phyloP scores from a whole-genome alignment of 2,329 filamentous ascomycete genomes.

The Hypocrella siamensis region DNA sequence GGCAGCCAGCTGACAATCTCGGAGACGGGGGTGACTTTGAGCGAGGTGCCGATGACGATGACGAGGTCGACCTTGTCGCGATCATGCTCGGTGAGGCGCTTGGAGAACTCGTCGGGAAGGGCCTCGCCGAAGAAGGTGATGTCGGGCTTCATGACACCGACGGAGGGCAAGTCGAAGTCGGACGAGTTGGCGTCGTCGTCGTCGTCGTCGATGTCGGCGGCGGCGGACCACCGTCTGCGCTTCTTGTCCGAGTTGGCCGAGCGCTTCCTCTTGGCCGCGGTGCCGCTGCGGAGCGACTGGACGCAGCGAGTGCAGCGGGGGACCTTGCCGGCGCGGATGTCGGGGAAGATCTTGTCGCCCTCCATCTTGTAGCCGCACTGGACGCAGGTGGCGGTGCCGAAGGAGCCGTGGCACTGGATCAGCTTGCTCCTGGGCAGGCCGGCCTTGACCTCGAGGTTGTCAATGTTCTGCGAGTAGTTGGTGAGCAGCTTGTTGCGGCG shows the following conservation, averaged over 20 bases:
- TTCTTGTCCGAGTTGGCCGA: conserved; percentile 18
- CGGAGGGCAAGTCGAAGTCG: conserved; percentile 40
- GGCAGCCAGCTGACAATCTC: conserved; percentile 76
- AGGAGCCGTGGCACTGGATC: conserved; percentile 92
- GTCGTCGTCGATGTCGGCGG: conserved; percentile 22
- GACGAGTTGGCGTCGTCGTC: conserved; percentile 31
- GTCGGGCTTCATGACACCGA: conserved; percentile 87
- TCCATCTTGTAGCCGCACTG: conserved; percentile 60
- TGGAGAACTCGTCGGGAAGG: conserved; percentile 69
- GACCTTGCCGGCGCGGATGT: conserved; percentile 61
- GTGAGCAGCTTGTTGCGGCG: conserved; percentile 79
- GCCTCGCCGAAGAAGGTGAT: conserved; percentile 96
- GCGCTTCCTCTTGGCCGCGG: conserved; percentile 22
- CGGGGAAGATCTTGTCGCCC: conserved; percentile 64
- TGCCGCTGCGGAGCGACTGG: conserved; percentile 26
- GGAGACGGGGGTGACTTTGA: conserved; percentile 90
- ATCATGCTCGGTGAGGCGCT: conserved; percentile 68
- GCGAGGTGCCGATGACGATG: conserved; percentile 86
- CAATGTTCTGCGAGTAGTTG: conserved; percentile 98
- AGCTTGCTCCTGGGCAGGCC: conserved; percentile 70
- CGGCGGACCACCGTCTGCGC: conserved; percentile 21
- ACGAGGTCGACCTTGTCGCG: conserved; percentile 71
- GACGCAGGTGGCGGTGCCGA: conserved; percentile 80
- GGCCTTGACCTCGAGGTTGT: conserved; percentile 81
- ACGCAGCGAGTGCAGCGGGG: conserved; percentile 64